Percentiles rank a stretch among this genome's conserved stretches.
phyloP scores from a whole-genome alignment of 495 filamentous ascomycete species.

The Articulospora tetracladia region DNA sequence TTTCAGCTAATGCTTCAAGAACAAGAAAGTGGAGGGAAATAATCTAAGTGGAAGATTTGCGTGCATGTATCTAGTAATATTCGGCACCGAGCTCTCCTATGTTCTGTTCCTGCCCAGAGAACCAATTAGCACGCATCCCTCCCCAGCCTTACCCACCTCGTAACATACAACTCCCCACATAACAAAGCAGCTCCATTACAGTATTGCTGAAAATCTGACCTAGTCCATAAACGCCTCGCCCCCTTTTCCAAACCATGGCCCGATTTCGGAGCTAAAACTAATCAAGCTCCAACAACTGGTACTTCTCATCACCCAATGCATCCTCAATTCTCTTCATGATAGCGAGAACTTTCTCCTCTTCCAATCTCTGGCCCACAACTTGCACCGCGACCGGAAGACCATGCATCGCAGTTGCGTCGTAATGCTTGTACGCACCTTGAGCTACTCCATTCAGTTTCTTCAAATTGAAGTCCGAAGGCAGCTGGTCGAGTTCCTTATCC shows the following conservation, averaged over 20 bases:
- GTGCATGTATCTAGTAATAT: neutral
- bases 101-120: neutral
- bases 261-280: neutral
- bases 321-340: slow-evolving; percentile 77
- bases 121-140: neutral
- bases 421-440: slow-evolving; percentile 79
- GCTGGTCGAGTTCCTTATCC: slow-evolving; percentile 60
- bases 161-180: neutral
- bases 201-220: neutral
- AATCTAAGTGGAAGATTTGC: neutral
- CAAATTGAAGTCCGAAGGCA: slow-evolving; percentile 53
- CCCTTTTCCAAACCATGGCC: neutral
- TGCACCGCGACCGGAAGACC: slow-evolving; percentile 86
- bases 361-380: slow-evolving; percentile 75
- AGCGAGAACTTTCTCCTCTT: slow-evolving; percentile 90
- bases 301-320: slow-evolving; percentile 7
- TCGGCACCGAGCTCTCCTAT: neutral
- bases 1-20: neutral
- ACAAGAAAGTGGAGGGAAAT: too few relatives aligned
- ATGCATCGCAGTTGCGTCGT: slow-evolving; percentile 79
- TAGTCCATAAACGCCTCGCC: neutral
- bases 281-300: slow-evolving; percentile 13
- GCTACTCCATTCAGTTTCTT: slow-evolving; percentile 74
- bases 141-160: neutral
- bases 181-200: neutral